A percentile compares a stretch with the other conserved stretches of the same genome.
Evolutionary conservation across 1,284 basidiomycete species (phyloP).

Genomic region (Coniferiporia sulphurascens): DNA sequence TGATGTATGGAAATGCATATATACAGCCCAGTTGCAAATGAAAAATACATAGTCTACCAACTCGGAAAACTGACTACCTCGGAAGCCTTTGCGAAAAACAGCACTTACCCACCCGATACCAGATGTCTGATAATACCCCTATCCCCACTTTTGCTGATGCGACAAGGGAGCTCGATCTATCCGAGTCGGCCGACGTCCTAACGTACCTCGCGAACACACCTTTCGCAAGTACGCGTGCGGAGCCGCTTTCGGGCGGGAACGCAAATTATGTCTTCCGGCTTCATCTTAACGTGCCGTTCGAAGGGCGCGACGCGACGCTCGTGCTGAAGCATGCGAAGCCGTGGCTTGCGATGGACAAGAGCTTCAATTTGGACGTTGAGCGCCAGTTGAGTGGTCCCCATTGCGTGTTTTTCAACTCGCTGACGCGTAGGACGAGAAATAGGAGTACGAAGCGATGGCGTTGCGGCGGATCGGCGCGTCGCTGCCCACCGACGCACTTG

Average conservation of each 20-base stretch:
- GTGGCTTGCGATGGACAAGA: slow-evolving; percentile 29
- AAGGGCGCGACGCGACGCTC: slow-evolving; percentile 35
- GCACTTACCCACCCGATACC: neutral
- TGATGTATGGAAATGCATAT: too few species aligned
- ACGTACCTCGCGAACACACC: slow-evolving; percentile 35
- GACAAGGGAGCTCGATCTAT: slow-evolving; percentile 27
- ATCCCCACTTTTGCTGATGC: neutral
- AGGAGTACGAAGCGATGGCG: slow-evolving; percentile 47
- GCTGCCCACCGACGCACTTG: slow-evolving; percentile 32
- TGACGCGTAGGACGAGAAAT: neutral
- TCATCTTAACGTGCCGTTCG: slow-evolving; percentile 33
- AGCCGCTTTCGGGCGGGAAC: slow-evolving; percentile 42
- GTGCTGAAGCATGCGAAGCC: slow-evolving; percentile 55
- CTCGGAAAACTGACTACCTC: too few species aligned
- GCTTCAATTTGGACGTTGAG: slow-evolving; percentile 37
- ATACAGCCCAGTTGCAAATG: too few species aligned
- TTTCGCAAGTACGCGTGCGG: slow-evolving; percentile 34
- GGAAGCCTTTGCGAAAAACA: too few species aligned
- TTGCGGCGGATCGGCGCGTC: slow-evolving; percentile 35
- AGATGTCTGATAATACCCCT: neutral
- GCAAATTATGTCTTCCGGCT: slow-evolving; percentile 54
- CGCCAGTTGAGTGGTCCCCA: slow-evolving; percentile 43
- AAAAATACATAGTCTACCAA: too few species aligned
- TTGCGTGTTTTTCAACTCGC: neutral
- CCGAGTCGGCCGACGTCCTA: slow-evolving; percentile 32